phyloP scores from a whole-genome alignment of 257 asterid genomes.

The Gynochthodes officinalis region DNA sequence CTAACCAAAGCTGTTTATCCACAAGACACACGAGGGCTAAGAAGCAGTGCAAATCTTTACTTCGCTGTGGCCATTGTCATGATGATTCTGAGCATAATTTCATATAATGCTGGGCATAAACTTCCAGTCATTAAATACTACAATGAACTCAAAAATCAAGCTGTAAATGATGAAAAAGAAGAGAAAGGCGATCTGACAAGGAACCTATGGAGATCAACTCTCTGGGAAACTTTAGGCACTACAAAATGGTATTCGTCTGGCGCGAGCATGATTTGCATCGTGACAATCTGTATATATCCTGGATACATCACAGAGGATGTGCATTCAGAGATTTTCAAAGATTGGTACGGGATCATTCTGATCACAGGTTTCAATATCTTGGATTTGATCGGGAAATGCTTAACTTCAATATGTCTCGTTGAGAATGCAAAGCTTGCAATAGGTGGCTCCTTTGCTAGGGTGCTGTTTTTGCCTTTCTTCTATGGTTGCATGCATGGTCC shows the following conservation, averaged over 20 bases:
- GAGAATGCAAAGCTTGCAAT: constrained; percentile 64
- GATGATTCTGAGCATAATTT: constrained; percentile 62
- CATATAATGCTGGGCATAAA: constrained; percentile 56
- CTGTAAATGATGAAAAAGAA: constrained; percentile 55
- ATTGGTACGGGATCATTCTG: constrained; percentile 82
- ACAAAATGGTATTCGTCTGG: constrained; percentile 75
- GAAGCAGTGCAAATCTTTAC: constrained; percentile 78
- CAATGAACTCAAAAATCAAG: constrained; percentile 49
- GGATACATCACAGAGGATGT: constrained; percentile 89
- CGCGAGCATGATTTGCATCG: constrained; percentile 45
- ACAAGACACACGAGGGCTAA: constrained; percentile 66
- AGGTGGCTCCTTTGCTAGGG: constrained; percentile 58
- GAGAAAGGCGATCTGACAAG: constrained; percentile 55
- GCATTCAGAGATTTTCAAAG: constrained; percentile 58
- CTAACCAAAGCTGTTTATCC: constrained; percentile 70
- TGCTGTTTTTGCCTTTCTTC: constrained; percentile 75
- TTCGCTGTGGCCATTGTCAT: constrained; percentile 56
- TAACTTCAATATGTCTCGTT: constrained; percentile 59
- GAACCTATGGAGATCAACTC: constrained; percentile 52
- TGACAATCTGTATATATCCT: constrained; percentile 67
- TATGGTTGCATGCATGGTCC: constrained; percentile 87
- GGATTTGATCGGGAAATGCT: constrained; percentile 68
- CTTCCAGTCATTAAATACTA: constrained; percentile 73
- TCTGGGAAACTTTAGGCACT: constrained; percentile 57
- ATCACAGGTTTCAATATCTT: constrained; percentile 70